Percentiles rank a stretch among this genome's conserved stretches.
phyloP scores from a whole-genome alignment of 768 basidiomycete genomes.

The Termitomyces sp. region DNA sequence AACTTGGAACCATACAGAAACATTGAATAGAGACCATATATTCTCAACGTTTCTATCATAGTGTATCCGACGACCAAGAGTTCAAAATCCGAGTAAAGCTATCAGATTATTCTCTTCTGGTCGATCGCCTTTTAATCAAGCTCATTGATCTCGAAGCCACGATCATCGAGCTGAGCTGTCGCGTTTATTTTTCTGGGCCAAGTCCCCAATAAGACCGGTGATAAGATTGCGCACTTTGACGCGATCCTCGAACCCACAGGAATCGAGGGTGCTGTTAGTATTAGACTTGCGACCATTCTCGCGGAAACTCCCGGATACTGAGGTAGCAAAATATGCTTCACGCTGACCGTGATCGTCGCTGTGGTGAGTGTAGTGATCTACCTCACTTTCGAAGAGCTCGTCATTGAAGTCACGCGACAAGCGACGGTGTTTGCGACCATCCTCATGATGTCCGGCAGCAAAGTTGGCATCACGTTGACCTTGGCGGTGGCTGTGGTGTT shows the following conservation, averaged over 20 bases:
- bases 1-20: background rate
- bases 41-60: background rate
- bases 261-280: no score
- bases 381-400: background rate
- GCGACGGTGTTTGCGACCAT: background rate
- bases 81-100: background rate
- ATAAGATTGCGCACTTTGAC: background rate
- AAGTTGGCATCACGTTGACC: background rate
- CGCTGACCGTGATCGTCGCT: background rate
- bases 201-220: background rate
- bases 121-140: background rate
- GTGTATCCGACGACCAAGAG: slow-evolving; percentile 1
- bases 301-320: background rate
- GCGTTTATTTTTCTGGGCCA: background rate
- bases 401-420: background rate
- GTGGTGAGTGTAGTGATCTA: background rate
- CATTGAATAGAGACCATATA: background rate
- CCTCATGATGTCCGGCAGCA: background rate
- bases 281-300: no score
- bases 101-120: background rate
- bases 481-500: background rate
- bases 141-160: slow-evolving; percentile 6
- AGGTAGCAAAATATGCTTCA: background rate
- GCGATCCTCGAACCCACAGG: background rate
- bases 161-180: slow-evolving; percentile 1